Evolutionary conservation across 2,329 filamentous ascomycete genomes (phyloP), one percentile per base, ranked within the genome.

Genomic region (Fusarium sp.): DNA sequence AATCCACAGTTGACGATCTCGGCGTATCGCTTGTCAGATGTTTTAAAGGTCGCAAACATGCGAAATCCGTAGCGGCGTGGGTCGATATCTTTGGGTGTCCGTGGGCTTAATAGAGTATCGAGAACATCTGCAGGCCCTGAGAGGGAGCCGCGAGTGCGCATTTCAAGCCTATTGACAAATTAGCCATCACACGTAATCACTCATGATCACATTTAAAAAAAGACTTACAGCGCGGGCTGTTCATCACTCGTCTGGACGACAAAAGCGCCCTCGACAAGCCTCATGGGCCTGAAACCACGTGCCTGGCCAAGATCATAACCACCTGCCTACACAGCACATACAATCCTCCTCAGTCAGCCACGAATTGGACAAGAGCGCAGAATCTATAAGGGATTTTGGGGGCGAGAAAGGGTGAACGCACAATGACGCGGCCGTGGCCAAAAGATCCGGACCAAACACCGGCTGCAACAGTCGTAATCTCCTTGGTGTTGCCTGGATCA

Each of bases 11-110:
- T 83, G 24, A 83, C 76, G 53, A 78, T 78, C 51, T 81, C 79
- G 43, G 75, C 75, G 63, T 83, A 83, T 28, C 81, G 76, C 67
- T 80, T 77, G 70, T 83, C 81, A 4, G 79, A 74, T 22, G 81
- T 82, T 69, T 82, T 81, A 74, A 83, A 79, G 15, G 79, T 80
- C 55, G 80, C 77, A 54, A 81, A 81, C 65, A 83, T 74, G 59
- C 80, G 77, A 62, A 83, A 83, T 55, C 78, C 79, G 62, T 83
- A 83, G 51, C 76, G 76, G 12, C 77, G 74, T 10, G 77, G 76
- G 52, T 79, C 77, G 46, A 80, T 77, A 52, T 76, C 71, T 65
- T 76, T 76, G 40, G 75, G 71, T 38, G 74, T 68, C 15, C 73
- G 70, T 1, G 76, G 75, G 55, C 73, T 75, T 28, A 80, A 72